These are phyloP conservation scores for Cordyceps militaris DNA, from an alignment of 2,329 filamentous ascomycete genomes.

Conservation along the genomic window DNA sequence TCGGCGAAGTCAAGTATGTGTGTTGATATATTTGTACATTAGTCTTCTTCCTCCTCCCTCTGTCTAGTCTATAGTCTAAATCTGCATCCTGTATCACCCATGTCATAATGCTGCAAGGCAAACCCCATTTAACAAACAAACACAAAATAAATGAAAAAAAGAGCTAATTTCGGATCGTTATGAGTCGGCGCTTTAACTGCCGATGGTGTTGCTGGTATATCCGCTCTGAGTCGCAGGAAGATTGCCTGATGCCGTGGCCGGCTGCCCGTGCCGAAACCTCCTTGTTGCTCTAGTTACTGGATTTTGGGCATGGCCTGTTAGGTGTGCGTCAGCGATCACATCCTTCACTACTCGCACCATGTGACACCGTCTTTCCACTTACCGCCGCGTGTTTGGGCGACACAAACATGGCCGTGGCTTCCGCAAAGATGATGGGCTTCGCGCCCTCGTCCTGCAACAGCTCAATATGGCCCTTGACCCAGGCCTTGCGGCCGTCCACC, in stretches of 20 bases:
- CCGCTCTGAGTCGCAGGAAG: neutral
- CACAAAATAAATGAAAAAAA: neutral
- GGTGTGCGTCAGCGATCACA: neutral
- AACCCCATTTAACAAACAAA: neutral
- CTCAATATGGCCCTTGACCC: slow-evolving; percentile 84
- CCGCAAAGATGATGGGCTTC: slow-evolving; percentile 61
- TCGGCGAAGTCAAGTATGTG: neutral
- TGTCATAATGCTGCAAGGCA: neutral
- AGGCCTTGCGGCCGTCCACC: slow-evolving; percentile 89
- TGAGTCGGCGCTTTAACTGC: neutral
- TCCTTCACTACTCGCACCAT: neutral
- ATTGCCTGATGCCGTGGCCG: neutral
- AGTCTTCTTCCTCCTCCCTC: neutral
- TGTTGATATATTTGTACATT: neutral
- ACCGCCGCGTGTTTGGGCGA: slow-evolving; percentile 78
- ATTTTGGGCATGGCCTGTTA: slow-evolving; percentile 4
- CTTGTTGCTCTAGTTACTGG: neutral
- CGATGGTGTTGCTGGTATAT: neutral
- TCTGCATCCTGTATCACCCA: neutral
- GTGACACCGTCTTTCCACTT: slow-evolving; percentile 28
- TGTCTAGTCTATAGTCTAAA: neutral
- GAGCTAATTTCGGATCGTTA: too few relatives aligned
- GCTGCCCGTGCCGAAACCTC: neutral
- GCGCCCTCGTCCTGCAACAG: slow-evolving; percentile 58
- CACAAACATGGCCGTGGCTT: slow-evolving; percentile 81